Evolutionary conservation across 176 grass and related monocot species (phyloP).

Genomic region (Eragrostis curvula): DNA sequence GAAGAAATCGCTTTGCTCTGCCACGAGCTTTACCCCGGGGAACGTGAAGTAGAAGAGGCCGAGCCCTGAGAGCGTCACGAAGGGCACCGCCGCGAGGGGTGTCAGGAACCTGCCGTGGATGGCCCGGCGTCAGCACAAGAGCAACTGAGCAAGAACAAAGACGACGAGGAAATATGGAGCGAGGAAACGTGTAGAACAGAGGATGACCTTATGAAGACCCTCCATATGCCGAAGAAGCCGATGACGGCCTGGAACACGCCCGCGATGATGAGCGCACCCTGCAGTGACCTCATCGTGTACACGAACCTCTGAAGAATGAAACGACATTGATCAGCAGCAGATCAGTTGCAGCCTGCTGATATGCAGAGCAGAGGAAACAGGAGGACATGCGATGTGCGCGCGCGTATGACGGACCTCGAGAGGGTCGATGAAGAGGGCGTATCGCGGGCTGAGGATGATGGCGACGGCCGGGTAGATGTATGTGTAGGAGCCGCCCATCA

Average conservation of each 20-base stretch:
- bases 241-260: constrained; percentile 83
- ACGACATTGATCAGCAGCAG: background rate
- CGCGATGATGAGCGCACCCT: constrained; percentile 84
- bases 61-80: constrained; percentile 77
- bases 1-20: background rate
- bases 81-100: constrained; percentile 84
- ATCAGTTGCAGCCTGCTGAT: background rate
- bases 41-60: constrained; percentile 89
- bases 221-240: constrained; percentile 91
- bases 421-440: constrained; percentile 64
- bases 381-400: too few relatives aligned
- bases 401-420: constrained; percentile 51
- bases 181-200: too few relatives aligned
- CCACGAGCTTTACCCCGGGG: constrained; percentile 66
- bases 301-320: constrained; percentile 65
- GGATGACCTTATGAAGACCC: constrained; percentile 69
- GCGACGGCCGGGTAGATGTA: constrained; percentile 77
- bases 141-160: background rate
- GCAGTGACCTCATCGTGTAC: constrained; percentile 82
- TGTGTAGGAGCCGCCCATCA: constrained; percentile 81
- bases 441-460: constrained; percentile 76
- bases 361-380: background rate
- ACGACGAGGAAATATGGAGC: background rate
- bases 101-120: constrained; percentile 66
- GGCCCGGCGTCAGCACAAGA: background rate